Evolutionary conservation across 768 basidiomycete genomes (phyloP), one percentile per base, ranked within the genome.

Genomic region (Leucosporidium scottii): DNA sequence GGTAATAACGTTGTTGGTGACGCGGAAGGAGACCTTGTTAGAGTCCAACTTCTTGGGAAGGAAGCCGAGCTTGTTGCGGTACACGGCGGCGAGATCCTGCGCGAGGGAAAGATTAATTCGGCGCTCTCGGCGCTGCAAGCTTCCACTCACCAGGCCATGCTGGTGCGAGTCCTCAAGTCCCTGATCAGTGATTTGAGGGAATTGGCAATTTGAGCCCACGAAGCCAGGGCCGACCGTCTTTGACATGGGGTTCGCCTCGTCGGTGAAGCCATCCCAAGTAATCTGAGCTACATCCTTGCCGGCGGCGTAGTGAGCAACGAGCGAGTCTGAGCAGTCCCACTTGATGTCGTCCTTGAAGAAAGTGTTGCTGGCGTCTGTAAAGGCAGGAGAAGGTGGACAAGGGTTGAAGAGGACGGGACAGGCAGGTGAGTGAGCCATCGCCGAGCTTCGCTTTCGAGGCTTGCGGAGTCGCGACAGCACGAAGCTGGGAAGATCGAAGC

Each of bases 291-390:
- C 51, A 23, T 53, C 51, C 64, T 34, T 23, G n/a, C n/a, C 18
- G 21, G 51, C 23, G 23, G 51, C 51, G 23, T 53, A 53, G 51
- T 53, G n/a, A 4, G 27, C n/a, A 25, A 25, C n/a, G 27, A 53
- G 51, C 12, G 51, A 36, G 12, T 36, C 51, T 4, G 51, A n/a
- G 47, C 64, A 65, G 49, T 31, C 18, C 64, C 64, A 65, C 5
- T 62, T 27, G 31, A 73, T 72, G 65, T 73, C 70, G 63, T 75
- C 75, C 59, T 75, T 70, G 67, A 70, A 73, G 48, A 75, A 73
- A 21, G 68, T 73, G 65, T 75, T 75, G 18, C 69, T 71, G 20
- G 73, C 65, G 54, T 74, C 69, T 7, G 31, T 39, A 17, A 12
- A 12, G 12, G 34, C 34, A 36, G 34, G 5, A 36, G 5, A 5